phyloP scores from a whole-genome alignment of 768 basidiomycete species.

The Mrakia gelida region DNA sequence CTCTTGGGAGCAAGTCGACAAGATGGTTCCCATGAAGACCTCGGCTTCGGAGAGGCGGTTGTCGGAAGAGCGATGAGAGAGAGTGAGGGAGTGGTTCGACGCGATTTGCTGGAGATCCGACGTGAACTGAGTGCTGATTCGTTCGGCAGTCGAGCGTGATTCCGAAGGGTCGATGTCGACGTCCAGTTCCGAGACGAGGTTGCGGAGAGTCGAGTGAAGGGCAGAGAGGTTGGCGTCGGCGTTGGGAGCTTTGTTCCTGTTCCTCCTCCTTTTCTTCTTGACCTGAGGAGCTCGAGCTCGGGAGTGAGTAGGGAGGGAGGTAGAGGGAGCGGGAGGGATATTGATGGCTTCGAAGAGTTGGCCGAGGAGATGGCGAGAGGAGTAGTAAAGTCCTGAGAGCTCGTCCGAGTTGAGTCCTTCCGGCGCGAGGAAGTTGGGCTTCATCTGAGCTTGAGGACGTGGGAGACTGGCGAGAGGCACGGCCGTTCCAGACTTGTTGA shows the following conservation, averaged over 20 bases:
- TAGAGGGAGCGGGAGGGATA: neutral
- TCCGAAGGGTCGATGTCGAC: neutral
- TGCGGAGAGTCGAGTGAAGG: neutral
- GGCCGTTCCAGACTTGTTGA: slow-evolving; percentile 34
- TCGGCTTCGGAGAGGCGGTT: slow-evolving; percentile 3
- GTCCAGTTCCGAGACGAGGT: neutral
- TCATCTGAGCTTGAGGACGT: neutral
- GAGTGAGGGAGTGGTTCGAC: neutral
- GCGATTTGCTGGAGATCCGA: neutral
- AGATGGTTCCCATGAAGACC: neutral
- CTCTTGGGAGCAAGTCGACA: neutral
- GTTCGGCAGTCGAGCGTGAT: neutral
- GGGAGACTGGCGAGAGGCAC: slow-evolving; percentile 25
- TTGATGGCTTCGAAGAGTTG: neutral
- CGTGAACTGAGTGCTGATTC: neutral
- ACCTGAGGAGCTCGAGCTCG: neutral
- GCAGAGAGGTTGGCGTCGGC: neutral
- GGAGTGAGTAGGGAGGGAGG: neutral
- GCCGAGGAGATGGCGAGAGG: neutral
- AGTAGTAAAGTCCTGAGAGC: neutral
- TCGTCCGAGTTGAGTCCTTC: neutral
- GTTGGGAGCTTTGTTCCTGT: neutral
- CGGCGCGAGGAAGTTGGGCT: neutral
- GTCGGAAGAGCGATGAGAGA: neutral
- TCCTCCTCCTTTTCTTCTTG: neutral